A percentile compares a stretch with the other conserved stretches of the same genome.
These are phyloP conservation scores for Torulaspora gathmanii DNA, from an alignment of 805 yeast genomes.

Conservation along the genomic window DNA sequence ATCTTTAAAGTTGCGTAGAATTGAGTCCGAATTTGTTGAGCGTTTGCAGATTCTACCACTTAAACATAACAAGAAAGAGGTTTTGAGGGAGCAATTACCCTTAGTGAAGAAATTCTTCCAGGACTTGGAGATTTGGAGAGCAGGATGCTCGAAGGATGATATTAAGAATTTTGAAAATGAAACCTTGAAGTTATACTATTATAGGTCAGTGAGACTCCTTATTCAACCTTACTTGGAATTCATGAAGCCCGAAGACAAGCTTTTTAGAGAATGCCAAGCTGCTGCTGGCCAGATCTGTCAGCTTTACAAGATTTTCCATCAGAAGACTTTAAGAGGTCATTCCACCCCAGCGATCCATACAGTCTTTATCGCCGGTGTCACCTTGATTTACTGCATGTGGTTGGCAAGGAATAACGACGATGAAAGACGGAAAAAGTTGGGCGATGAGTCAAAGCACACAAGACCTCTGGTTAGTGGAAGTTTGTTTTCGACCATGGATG, in stretches of 20 bases:
- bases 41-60: conserved; percentile 41
- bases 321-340: conserved; percentile 57
- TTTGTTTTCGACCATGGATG: conserved; percentile 53
- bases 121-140: conserved; percentile 54
- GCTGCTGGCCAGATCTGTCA: conserved; percentile 70
- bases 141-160: conserved; percentile 42
- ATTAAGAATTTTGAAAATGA: conserved; percentile 51
- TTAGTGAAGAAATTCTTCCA: conserved; percentile 50
- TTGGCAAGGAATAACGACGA: conserved; percentile 58
- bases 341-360: conserved; percentile 65
- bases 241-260: conserved; percentile 54
- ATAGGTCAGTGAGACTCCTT: conserved; percentile 53
- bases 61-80: conserved; percentile 15
- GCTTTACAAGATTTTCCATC: conserved; percentile 57
- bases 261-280: conserved; percentile 63
- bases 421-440: conserved; percentile 48
- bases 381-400: conserved; percentile 64
- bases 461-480: conserved; percentile 54
- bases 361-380: conserved; percentile 64
- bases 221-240: conserved; percentile 62
- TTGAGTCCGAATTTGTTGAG: conserved; percentile 58
- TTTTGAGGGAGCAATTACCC: conserved; percentile 41
- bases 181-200: conserved; percentile 54
- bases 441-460: conserved; percentile 57
- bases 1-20: conserved; percentile 50